These are phyloP conservation scores for Termitomyces sp. DNA, from an alignment of 768 basidiomycete species.

Conservation along the genomic window DNA sequence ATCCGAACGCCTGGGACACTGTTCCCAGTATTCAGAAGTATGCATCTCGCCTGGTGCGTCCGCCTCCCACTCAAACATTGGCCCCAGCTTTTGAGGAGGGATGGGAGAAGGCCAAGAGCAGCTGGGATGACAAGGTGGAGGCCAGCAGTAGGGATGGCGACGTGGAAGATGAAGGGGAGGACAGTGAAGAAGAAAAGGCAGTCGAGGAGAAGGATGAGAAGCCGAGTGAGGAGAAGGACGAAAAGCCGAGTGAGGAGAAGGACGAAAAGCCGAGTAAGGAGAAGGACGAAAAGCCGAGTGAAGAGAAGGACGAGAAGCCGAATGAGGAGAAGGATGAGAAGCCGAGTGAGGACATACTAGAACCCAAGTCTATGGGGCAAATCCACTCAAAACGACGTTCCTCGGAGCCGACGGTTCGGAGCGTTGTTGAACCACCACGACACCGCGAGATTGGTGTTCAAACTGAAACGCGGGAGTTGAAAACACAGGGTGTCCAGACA, in stretches of 20 bases:
- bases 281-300: slow-evolving; percentile 17
- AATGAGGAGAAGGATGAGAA: slow-evolving; percentile 7
- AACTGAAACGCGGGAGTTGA: slow-evolving; percentile 50
- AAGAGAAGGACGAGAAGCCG: slow-evolving; percentile 12
- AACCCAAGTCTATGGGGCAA: slow-evolving; percentile 24
- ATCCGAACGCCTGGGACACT: slow-evolving; percentile 81
- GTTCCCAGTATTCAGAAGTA: slow-evolving; percentile 78
- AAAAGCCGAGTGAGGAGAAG: slow-evolving; percentile 22
- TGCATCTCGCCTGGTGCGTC: slow-evolving; percentile 52
- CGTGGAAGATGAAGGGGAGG: slow-evolving; percentile 69
- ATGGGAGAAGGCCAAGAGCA: slow-evolving; percentile 29
- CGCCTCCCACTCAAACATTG: slow-evolving; percentile 34
- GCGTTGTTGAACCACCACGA: slow-evolving; percentile 36
- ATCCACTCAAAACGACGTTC: slow-evolving; percentile 29
- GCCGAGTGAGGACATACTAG: slow-evolving; percentile 29
- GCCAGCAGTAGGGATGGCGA: slow-evolving; percentile 78
- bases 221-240: background rate
- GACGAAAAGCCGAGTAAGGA: too few species aligned
- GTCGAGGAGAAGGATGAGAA: slow-evolving; percentile 11
- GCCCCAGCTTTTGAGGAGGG: slow-evolving; percentile 47
- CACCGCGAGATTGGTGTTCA: slow-evolving; percentile 71
- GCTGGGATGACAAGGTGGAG: slow-evolving; percentile 53
- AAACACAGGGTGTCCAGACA: slow-evolving; percentile 58
- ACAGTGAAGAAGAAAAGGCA: slow-evolving; percentile 32
- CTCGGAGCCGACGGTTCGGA: slow-evolving; percentile 27